Percentiles rank a stretch among this genome's conserved stretches.
Evolutionary conservation across 2,329 filamentous ascomycete species (phyloP).

Genomic region (Microcyclosporella mali): DNA sequence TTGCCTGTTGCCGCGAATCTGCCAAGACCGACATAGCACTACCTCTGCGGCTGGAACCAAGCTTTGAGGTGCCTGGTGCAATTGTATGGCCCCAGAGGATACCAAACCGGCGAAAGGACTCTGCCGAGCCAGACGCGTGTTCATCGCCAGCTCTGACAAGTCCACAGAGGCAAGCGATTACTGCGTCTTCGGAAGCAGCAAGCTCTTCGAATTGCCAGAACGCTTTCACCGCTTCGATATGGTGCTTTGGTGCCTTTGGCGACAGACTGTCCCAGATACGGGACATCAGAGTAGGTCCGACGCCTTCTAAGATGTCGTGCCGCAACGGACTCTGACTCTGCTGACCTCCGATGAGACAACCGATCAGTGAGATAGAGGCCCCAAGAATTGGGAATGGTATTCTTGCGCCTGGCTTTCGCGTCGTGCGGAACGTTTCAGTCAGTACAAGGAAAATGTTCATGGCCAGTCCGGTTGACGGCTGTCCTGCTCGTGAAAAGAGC

Average conservation of each 20-base stretch:
- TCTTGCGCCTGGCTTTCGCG: not conserved
- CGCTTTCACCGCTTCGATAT: constrained; percentile 82
- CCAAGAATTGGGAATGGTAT: constrained; percentile 19
- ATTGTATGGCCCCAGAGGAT: constrained; percentile 75
- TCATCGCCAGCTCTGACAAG: constrained; percentile 5
- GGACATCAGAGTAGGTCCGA: constrained; percentile 48
- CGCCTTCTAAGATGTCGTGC: not conserved
- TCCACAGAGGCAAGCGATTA: constrained; percentile 17
- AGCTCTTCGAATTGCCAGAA: constrained; percentile 72
- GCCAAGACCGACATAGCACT: constrained; percentile 22
- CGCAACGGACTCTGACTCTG: not conserved
- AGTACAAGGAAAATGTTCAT: too few relatives aligned
- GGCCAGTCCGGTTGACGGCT: too few relatives aligned
- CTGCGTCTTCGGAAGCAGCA: constrained; percentile 11
- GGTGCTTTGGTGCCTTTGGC: constrained; percentile 79
- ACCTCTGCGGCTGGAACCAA: constrained; percentile 23
- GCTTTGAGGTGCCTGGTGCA: constrained; percentile 19
- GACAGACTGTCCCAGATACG: constrained; percentile 77
- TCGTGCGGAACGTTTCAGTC: not conserved
- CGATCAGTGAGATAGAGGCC: constrained; percentile 18
- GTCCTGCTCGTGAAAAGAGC: constrained; percentile 2
- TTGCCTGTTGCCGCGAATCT: constrained; percentile 16
- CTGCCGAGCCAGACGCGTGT: constrained; percentile 25
- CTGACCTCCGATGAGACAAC: constrained; percentile 1
- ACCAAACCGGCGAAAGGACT: constrained; percentile 63